Evolutionary conservation across 257 asterid species (phyloP).

Genomic region (Fraxinus excelsior): DNA sequence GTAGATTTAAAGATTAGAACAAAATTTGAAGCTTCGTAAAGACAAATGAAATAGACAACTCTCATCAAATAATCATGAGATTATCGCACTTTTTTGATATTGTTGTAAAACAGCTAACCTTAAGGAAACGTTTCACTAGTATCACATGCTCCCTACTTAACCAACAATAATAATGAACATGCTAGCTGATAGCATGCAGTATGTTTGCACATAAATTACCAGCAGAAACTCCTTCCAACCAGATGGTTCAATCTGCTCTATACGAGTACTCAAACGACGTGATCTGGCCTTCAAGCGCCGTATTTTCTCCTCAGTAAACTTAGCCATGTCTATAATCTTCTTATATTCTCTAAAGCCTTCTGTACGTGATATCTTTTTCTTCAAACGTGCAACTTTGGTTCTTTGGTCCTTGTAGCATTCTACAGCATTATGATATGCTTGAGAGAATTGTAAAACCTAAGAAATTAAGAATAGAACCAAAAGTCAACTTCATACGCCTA

Average conservation of each 20-base stretch:
- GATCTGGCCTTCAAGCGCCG: constrained; percentile 81
- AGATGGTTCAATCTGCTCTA: constrained; percentile 96
- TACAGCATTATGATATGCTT: constrained; percentile 70
- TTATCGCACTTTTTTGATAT: too few relatives aligned
- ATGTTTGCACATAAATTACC: constrained; percentile 42
- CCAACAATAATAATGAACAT: constrained; percentile 8
- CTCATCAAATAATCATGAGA: not conserved
- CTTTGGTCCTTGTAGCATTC: constrained; percentile 87
- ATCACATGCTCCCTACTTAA: not conserved
- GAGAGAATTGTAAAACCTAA: constrained; percentile 65
- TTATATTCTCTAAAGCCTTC: constrained; percentile 90
- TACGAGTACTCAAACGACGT: constrained; percentile 69
- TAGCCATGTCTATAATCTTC: constrained; percentile 74
- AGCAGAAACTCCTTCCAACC: constrained; percentile 99
- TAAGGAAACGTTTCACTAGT: constrained; percentile 1
- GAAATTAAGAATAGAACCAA: constrained; percentile 22
- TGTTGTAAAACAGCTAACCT: not conserved
- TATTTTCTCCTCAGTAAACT: constrained; percentile 86
- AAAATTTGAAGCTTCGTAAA: not conserved
- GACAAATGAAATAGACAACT: not conserved
- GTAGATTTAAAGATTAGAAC: not conserved
- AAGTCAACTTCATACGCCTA: constrained; percentile 23
- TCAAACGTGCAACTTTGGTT: constrained; percentile 78
- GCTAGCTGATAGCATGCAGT: not conserved
- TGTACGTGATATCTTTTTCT: constrained; percentile 79